phyloP scores from a whole-genome alignment of 2,329 filamentous ascomycete genomes.

The Mycogone perniciosa region DNA sequence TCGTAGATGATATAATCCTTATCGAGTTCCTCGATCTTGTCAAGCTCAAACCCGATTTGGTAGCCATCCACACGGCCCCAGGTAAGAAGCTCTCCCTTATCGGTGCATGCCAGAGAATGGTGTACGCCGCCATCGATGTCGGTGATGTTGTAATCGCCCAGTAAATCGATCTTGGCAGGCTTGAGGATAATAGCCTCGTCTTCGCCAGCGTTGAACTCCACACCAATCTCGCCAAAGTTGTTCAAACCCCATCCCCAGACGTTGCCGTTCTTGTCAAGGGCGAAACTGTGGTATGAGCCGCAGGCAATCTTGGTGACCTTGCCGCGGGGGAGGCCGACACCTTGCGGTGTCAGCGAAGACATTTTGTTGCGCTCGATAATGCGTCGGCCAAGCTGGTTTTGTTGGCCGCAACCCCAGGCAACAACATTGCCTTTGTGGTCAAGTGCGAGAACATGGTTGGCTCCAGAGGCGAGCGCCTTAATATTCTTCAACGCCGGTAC shows the following conservation, averaged over 20 bases:
- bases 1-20: conserved; percentile 55
- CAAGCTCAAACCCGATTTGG: conserved; percentile 51
- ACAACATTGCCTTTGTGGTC: conserved; percentile 58
- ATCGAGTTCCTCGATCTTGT: conserved; percentile 36
- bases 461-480: conserved; percentile 56
- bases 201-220: conserved; percentile 47
- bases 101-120: conserved; percentile 62
- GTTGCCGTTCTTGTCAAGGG: conserved; percentile 61
- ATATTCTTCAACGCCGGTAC: conserved; percentile 62
- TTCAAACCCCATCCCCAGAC: conserved; percentile 84
- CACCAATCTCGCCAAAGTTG: conserved; percentile 74
- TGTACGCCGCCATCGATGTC: conserved; percentile 66
- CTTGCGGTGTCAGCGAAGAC: conserved; percentile 53
- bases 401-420: conserved; percentile 68
- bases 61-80: conserved; percentile 54
- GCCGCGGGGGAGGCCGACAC: conserved; percentile 51
- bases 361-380: conserved; percentile 58
- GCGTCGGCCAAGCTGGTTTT: conserved; percentile 56
- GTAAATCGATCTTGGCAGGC: conserved; percentile 59
- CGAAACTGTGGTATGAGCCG: conserved; percentile 79
- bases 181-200: conserved; percentile 63
- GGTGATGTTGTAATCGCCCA: conserved; percentile 58
- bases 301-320: conserved; percentile 49
- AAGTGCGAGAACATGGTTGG: conserved; percentile 66
- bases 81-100: conserved; percentile 49